Conservation (phyloP, 2,329 filamentous ascomycete species). For the Alternaria alternata region DNA sequence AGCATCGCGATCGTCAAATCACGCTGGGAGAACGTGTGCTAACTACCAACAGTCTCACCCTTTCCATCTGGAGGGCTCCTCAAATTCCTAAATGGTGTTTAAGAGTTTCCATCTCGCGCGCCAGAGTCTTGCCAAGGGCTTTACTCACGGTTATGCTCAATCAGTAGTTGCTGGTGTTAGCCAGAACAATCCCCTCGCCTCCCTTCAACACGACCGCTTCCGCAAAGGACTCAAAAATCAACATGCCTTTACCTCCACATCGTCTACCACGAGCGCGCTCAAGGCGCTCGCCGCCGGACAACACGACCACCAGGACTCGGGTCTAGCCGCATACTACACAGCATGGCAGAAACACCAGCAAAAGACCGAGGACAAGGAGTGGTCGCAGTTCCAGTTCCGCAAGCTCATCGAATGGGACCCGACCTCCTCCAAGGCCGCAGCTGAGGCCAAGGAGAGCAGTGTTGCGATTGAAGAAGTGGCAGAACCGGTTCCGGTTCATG, state of each 20-base stretch:
- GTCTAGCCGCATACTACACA: slow-evolving; percentile 89
- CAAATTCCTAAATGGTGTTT: slow-evolving; percentile 84
- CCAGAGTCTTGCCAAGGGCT: slow-evolving; percentile 95
- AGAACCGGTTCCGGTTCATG: slow-evolving; percentile 39
- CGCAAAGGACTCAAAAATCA: slow-evolving; percentile 69
- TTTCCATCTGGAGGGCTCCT: slow-evolving; percentile 67
- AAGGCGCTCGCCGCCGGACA: slow-evolving; percentile 42
- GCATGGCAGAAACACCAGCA: slow-evolving; percentile 81
- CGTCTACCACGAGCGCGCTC: slow-evolving; percentile 46
- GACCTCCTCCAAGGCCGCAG: slow-evolving; percentile 49
- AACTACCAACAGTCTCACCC: slow-evolving; percentile 54
- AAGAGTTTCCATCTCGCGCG: slow-evolving; percentile 87
- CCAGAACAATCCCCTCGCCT: slow-evolving; percentile 64
- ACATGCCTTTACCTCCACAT: slow-evolving; percentile 71
- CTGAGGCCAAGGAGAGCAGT: slow-evolving; percentile 50
- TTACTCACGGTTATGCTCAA: slow-evolving; percentile 97
- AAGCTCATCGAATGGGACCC: slow-evolving; percentile 89
- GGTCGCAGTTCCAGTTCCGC: slow-evolving; percentile 90
- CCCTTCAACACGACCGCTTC: slow-evolving; percentile 58
- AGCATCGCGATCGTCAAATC: slow-evolving; percentile 24
- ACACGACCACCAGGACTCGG: slow-evolving; percentile 55
- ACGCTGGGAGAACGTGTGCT: slow-evolving; percentile 18
- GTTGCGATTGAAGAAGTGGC: slow-evolving; percentile 41
- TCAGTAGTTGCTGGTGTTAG: slow-evolving; percentile 91
- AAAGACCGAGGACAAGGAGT: slow-evolving; percentile 75